A percentile compares a stretch with the other conserved stretches of the same genome.
Evolutionary conservation across 2,329 filamentous ascomycete genomes (phyloP).

Genomic region (Aspergillus pseudoterreus): DNA sequence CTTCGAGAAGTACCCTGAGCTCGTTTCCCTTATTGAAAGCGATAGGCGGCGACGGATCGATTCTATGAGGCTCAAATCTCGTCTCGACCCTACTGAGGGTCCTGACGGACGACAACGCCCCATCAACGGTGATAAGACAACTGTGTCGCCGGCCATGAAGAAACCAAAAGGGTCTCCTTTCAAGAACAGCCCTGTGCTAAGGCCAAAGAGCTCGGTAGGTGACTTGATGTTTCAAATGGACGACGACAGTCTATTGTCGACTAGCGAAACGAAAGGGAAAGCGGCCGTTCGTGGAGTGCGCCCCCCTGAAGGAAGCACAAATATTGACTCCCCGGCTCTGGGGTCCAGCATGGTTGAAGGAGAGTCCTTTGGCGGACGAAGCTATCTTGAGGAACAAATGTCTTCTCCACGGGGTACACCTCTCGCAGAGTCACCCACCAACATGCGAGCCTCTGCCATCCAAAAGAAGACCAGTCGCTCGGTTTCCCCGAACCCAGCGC

Average conservation of each 20-base stretch:
- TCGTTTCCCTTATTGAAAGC: constrained; percentile 36
- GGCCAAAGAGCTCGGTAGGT: constrained; percentile 62
- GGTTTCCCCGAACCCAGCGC: constrained; percentile 26
- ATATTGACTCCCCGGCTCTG: constrained; percentile 23
- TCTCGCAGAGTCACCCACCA: constrained; percentile 23
- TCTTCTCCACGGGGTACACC: constrained; percentile 17
- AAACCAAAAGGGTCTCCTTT: constrained; percentile 45
- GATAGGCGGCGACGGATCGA: constrained; percentile 64
- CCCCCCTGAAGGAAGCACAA: constrained; percentile 15
- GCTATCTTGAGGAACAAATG: constrained; percentile 28
- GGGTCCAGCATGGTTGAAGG: constrained; percentile 24
- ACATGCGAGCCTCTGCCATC: constrained; percentile 14
- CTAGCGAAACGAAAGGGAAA: constrained; percentile 29
- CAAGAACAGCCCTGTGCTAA: constrained; percentile 62
- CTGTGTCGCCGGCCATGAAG: constrained; percentile 44
- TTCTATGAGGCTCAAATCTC: constrained; percentile 67
- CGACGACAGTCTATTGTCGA: constrained; percentile 55
- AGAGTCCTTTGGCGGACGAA: constrained; percentile 23
- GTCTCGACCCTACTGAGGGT: constrained; percentile 62
- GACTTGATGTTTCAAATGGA: constrained; percentile 97
- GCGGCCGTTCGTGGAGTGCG: constrained; percentile 18
- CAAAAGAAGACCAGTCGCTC: constrained; percentile 23
- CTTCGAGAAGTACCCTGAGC: constrained; percentile 44
- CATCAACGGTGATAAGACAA: constrained; percentile 63
- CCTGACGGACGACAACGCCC: constrained; percentile 60